A percentile compares a stretch with the other conserved stretches of the same genome.
phyloP scores from a whole-genome alignment of 2,329 filamentous ascomycete species.

The Beauveria varroae region DNA sequence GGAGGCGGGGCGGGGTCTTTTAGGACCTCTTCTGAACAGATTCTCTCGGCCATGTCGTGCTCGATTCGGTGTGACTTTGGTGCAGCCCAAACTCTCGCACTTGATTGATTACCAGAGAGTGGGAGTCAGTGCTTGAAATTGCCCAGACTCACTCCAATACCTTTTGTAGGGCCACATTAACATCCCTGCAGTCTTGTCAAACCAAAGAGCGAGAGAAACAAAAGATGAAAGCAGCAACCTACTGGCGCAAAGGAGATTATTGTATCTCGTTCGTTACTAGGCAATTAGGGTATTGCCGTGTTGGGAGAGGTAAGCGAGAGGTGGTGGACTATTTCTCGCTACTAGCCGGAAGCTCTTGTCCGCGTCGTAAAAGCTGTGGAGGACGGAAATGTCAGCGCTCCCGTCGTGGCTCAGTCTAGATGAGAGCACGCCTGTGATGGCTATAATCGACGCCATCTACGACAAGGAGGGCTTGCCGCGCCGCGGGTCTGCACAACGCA shows the following conservation, averaged over 20 bases:
- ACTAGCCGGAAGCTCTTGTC: conserved; percentile 8
- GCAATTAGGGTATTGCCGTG: neutral
- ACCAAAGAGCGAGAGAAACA: neutral
- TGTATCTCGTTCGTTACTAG: neutral
- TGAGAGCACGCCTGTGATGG: neutral
- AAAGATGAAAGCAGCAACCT: neutral
- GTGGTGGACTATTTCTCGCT: conserved; percentile 4
- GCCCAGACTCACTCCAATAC: neutral
- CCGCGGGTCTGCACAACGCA: neutral
- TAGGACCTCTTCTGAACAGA: neutral
- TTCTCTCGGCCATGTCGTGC: neutral
- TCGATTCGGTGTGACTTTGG: conserved; percentile 1
- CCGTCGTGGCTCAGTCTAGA: conserved; percentile 1
- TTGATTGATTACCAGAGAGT: conserved; percentile 1
- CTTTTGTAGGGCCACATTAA: neutral
- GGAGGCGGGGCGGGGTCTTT: neutral
- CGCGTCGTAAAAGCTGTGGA: neutral
- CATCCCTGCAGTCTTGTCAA: neutral
- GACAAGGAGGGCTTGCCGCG: neutral
- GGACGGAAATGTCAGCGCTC: neutral
- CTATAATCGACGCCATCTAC: conserved; percentile 2
- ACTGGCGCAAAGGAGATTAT: neutral
- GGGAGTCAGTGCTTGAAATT: neutral
- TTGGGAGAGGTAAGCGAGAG: conserved; percentile 3
- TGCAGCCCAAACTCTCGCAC: neutral